Base-by-base conservation (phyloP, 2,329 filamentous ascomycete genomes). In the Pestalotiopsis sp. region DNA sequence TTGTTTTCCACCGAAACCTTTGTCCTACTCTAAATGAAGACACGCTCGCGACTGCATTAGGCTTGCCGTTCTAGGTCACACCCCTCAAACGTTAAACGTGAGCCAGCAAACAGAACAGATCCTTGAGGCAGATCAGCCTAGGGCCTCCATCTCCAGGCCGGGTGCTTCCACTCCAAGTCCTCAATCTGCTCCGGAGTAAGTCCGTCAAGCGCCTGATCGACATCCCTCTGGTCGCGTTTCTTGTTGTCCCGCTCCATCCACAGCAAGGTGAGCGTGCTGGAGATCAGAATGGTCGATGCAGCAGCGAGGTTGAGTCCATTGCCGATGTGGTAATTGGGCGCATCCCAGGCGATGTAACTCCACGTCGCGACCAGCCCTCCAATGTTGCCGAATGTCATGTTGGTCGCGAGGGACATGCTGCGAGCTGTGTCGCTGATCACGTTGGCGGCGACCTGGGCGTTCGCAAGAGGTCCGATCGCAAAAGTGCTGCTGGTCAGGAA, bases 331-430 rank as follows among this genome's bases (percentile, higher is more conserved):
- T 89, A 94, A 68, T 93, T 79, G 0, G 91, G 91, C 0, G 74
- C 87, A 74, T 93, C 91, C 72, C 81, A 87, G 0, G 86, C 85
- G n/a, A 92, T 73, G 78, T 91, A 92, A 1, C 83, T 85, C 90
- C 90, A 92, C 0, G 89, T 91, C 1, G 87, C 86, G 69, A 92
- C 84, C 41, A 93, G 77, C 0, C 91, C 91, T 2, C 92, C 92
- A n/a, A 93, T 76, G 68, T 93, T 93, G 36, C 91, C 92, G 27
- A 92, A 81, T 90, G 93, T 93, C 74, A 93, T 89, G 66, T 89
- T 89, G 0, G 86, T 87, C 11, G 88, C 91, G 59, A 93, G 92
- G 3, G 90, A 90, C 1, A 89, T 86, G 12, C 88, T 88, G 14
- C 91, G 85, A 0, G 91, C 89, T 0, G 91, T 92, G 73, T 93